Base-by-base conservation (phyloP, 495 filamentous ascomycete species). In the Podospora anserina region DNA sequence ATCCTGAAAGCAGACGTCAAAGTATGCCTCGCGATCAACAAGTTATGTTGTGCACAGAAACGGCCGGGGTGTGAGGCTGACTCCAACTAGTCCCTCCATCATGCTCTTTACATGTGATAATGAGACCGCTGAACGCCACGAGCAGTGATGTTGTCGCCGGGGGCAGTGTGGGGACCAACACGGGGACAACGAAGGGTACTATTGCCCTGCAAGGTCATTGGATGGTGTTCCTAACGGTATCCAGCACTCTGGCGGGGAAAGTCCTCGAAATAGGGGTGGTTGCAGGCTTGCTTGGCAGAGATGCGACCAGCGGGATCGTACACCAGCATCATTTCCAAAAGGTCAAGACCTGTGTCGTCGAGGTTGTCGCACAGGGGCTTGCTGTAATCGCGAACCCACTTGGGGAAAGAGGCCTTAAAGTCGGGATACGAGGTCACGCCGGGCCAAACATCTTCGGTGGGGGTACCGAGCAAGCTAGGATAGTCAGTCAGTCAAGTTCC, bases 371-470 rank as follows among this genome's bases (percentile, higher is more conserved):
- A 84, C 11, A 87, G 75, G 23, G 78, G 71, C 57, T 81, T 81
- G 4, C 82, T 79, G 59, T 83, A 80, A 69, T 94, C 92, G 60
- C 96, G 90, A 56, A 83, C 81, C 95, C 95, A 99, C 82, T 97
- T 96, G 69, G 95, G 95, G 82, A 99, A 99, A 4, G 91, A 94
- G 44, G 91, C 71, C 80, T 99, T 99, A 87, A 93, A 99, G 77
- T 99, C 96, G 58, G 96, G 95, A 82, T 97, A 97, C 19, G 92
- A 93, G 19, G 94, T 97, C 55, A 99, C 96, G 69, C 95, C 96
- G 63, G 95, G 95, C 95, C 95, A 99, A 62, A 88, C 82, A 2
- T 88, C 81, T 74, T 99, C 95, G 56, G 89, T 89, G 3, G 95
- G 95, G 5, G 95, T 99, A 70, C 96, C 96, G 60, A 98, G 88